These are phyloP conservation scores for Schizosaccharomyces pombe DNA, from an alignment of 805 yeast species.

Conservation along the genomic window DNA sequence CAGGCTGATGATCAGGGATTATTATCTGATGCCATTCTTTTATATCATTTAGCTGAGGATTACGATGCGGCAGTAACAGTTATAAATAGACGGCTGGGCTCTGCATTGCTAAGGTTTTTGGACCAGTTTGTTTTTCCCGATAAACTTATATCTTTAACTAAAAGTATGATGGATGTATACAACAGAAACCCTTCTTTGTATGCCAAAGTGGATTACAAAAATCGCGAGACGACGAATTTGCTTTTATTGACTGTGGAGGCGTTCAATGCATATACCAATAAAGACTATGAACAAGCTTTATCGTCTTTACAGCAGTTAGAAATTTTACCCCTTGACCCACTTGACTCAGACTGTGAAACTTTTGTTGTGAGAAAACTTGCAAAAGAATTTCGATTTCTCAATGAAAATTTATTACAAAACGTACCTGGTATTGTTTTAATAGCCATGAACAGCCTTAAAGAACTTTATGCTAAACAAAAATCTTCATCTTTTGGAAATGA, in stretches of 20 bases:
- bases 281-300: slow-evolving; percentile 1
- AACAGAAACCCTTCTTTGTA: slow-evolving; percentile 37
- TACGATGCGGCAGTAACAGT: slow-evolving; percentile 55
- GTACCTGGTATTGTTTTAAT: slow-evolving; percentile 60
- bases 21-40: slow-evolving; percentile 55
- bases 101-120: slow-evolving; percentile 28
- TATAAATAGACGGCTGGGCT: slow-evolving; percentile 57
- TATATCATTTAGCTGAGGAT: slow-evolving; percentile 75
- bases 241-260: slow-evolving; percentile 47
- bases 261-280: slow-evolving; percentile 24
- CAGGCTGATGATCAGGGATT: slow-evolving; percentile 84
- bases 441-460: slow-evolving; percentile 32
- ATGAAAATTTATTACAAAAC: slow-evolving; percentile 52
- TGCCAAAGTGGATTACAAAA: slow-evolving; percentile 27
- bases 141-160: slow-evolving; percentile 19
- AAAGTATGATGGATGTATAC: slow-evolving; percentile 18
- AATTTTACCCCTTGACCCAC: slow-evolving; percentile 32
- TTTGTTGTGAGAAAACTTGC: slow-evolving; percentile 43
- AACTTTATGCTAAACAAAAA: not conserved
- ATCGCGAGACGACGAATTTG: slow-evolving; percentile 40
- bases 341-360: slow-evolving; percentile 18
- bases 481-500: not conserved
- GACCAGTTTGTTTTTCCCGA: slow-evolving; percentile 14
- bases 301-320: not conserved
- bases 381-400: slow-evolving; percentile 38